Base-by-base conservation (phyloP, 768 basidiomycete species). In the Leucocoprinus birnbaumii region DNA sequence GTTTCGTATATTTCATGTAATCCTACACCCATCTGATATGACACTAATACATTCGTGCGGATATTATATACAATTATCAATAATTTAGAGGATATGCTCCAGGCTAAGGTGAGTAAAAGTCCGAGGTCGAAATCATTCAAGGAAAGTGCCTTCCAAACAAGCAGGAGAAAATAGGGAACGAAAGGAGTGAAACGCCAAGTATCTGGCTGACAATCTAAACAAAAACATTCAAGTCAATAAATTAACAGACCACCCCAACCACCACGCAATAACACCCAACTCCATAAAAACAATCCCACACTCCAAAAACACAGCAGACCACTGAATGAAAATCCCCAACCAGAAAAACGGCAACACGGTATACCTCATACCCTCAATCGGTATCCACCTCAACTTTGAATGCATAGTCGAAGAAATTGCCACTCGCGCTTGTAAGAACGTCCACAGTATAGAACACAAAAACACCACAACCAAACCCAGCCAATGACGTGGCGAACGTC, bases 401-500 rank as follows among this genome's bases (percentile, higher is more conserved):
- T 85, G 73, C 43, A 72, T 65, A 26, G 76, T 70, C 9, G 81
- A 85, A 2, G 77, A 79, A 49, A 81, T 63, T 0, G 87, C 87
- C 1, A 82, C 78, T 26, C 84, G 80, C 7, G 68, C 62, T 65
- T 89, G 86, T 19, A 90, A 72, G 44, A 81, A 60, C 11, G 75
- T 77, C 58, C 85, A 61, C 19, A 67, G 66, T n/a, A 82, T 67
- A 3, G 80, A 79, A 45, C 70, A 49, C 44, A 77, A 56, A 56
- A 76, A 79, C 58, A 89, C 81, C 21, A 81, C 45, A 22, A 79
- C 57, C 16, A 91, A 75, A 9, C 78, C 81, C 34, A 84, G 58
- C 88, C 88, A 90, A 59, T 91, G 89, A 3, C 76, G 80, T 50
- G 80, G 58, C 0, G 89, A 86, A 21, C 89, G 83, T 51, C 64